These are phyloP conservation scores for Trichoderma parareesei DNA, from an alignment of 495 filamentous ascomycete species.

Conservation along the genomic window DNA sequence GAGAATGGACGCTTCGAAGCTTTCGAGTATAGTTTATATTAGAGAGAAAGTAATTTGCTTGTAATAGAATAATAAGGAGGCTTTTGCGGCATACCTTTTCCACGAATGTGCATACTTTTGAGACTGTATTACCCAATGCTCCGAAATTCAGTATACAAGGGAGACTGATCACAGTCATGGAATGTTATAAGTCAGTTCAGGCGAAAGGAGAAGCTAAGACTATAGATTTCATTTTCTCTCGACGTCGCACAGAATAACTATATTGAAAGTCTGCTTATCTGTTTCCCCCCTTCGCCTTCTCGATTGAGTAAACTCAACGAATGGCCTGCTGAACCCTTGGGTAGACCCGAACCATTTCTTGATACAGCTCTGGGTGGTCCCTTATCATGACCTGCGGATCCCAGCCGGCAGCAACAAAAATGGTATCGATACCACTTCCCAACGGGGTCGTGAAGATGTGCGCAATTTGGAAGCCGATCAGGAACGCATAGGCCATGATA, in stretches of 20 bases:
- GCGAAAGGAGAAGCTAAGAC: too few species aligned
- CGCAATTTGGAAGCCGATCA: constrained; percentile 79
- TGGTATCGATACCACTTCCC: constrained; percentile 63
- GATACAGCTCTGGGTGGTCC: constrained; percentile 74
- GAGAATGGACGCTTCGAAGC: too few species aligned
- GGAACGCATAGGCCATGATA: constrained; percentile 73
- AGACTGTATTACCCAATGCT: too few species aligned
- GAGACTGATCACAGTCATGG: too few species aligned
- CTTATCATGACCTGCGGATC: constrained; percentile 78
- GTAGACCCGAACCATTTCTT: constrained; percentile 68
- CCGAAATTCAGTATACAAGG: too few species aligned
- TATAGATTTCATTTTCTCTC: too few species aligned
- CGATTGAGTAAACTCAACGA: background rate
- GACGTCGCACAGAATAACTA: background rate
- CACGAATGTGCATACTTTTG: too few species aligned
- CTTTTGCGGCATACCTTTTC: too few species aligned
- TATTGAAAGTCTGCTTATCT: background rate
- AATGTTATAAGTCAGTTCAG: background rate
- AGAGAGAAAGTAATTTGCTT: too few species aligned
- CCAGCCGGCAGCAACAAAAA: constrained; percentile 85
- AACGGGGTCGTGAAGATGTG: constrained; percentile 82
- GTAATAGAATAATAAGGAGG: too few species aligned
- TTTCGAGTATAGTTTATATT: too few species aligned
- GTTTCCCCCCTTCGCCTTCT: background rate
- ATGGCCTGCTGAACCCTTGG: constrained; percentile 64